phyloP scores from a whole-genome alignment of 441 rosid genomes.

The Arabidopsis lyrata region DNA sequence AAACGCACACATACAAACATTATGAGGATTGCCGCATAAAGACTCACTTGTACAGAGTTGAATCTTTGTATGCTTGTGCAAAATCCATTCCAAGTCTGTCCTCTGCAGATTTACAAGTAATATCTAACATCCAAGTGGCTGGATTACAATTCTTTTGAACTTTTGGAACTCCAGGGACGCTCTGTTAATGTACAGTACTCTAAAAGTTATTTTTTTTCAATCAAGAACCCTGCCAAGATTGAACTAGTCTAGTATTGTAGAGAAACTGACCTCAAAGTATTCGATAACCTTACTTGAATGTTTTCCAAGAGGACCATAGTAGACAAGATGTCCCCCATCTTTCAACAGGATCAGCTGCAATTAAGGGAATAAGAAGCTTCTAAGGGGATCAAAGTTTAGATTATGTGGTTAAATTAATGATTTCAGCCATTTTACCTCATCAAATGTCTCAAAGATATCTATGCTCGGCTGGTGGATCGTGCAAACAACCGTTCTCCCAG shows the following conservation, averaged over 20 bases:
- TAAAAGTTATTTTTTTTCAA: not conserved
- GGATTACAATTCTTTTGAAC: conserved; percentile 54
- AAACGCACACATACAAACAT: not conserved
- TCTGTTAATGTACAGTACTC: conserved; percentile 34
- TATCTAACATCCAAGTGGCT: conserved; percentile 61
- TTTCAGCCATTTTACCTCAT: conserved; percentile 50
- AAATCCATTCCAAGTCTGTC: conserved; percentile 48
- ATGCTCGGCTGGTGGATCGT: conserved; percentile 72
- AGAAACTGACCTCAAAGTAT: conserved; percentile 54
- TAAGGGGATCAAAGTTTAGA: not conserved
- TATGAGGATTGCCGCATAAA: conserved; percentile 6
- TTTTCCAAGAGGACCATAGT: conserved; percentile 55
- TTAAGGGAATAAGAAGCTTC: conserved; percentile 9
- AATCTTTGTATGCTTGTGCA: conserved; percentile 50
- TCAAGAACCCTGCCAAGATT: not conserved
- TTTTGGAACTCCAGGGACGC: conserved; percentile 49
- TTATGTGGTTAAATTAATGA: not conserved
- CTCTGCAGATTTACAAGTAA: conserved; percentile 48
- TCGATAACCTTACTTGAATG: conserved; percentile 48
- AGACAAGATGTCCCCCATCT: conserved; percentile 58
- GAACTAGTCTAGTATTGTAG: conserved; percentile 1
- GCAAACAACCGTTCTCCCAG: conserved; percentile 65
- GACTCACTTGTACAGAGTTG: conserved; percentile 46
- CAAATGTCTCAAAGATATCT: conserved; percentile 60
- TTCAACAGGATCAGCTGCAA: conserved; percentile 62